A percentile compares a stretch with the other conserved stretches of the same genome.
phyloP scores from a whole-genome alignment of 2,329 filamentous ascomycete species.

The Akanthomyces muscarius region DNA sequence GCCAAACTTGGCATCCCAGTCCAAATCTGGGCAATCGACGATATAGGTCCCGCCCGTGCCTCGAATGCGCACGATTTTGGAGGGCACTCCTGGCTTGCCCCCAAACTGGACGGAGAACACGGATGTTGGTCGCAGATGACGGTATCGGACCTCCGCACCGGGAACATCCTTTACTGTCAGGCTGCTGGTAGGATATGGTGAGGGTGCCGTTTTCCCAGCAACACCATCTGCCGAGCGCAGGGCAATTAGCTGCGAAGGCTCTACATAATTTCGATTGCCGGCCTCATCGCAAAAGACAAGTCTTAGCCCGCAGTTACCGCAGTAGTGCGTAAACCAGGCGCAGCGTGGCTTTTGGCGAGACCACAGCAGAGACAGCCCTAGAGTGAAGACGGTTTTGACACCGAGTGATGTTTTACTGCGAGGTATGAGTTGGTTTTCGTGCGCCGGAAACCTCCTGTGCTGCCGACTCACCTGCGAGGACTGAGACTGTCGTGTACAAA shows the following conservation, averaged over 20 bases:
- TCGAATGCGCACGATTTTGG: not conserved
- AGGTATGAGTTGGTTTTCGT: not conserved
- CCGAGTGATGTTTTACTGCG: not conserved
- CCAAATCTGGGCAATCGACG: not conserved
- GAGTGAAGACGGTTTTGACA: not conserved
- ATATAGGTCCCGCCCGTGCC: not conserved
- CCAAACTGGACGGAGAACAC: not conserved
- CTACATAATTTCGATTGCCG: not conserved
- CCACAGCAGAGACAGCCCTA: not conserved
- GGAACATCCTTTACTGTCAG: not conserved
- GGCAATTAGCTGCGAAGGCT: not conserved
- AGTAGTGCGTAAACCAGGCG: not conserved
- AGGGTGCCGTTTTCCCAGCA: not conserved
- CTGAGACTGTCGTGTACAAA: not conserved
- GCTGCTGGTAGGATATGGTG: not conserved
- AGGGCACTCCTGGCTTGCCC: not conserved
- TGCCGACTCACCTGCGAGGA: not conserved
- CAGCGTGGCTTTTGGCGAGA: not conserved
- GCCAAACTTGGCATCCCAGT: not conserved
- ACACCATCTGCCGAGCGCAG: not conserved
- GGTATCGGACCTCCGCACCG: not conserved
- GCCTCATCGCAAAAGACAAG: not conserved
- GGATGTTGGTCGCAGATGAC: not conserved
- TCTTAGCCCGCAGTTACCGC: not conserved
- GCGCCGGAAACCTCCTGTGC: not conserved